Base-by-base conservation (phyloP, 805 yeast species). In the Candida xyloterini region DNA sequence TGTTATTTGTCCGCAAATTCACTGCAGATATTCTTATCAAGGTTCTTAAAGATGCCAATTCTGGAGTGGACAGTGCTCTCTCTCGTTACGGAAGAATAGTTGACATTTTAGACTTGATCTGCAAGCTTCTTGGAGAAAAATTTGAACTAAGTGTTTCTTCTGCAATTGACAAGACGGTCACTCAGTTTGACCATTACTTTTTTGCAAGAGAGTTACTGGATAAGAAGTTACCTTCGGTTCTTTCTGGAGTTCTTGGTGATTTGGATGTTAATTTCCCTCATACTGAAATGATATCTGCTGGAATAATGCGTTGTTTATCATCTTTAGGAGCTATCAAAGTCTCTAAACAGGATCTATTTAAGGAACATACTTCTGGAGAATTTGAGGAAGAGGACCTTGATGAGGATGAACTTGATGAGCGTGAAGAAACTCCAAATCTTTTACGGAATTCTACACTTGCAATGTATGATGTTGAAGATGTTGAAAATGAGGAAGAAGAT, bases 401-500 rank as follows among this genome's bases (percentile, higher is more conserved):
- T 15, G 85, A 78, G n/a, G 78, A 74, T 20, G 87, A 81, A 26
- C 65, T 69, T 21, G 79, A 75, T 26, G 63, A 60, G 6, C 57
- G 72, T 22, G 95, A 84, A 38, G 91, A 87, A 38, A 77, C 89
- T 0, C 89, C 95, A 0, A 90, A 90, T 57, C 67, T 90, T 54
- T 79, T 91, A 61, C 70, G 83, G 27, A 90, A 93, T 57, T 90
- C 97, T 0, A 86, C 97, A 0, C 68, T 91, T 28, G 97, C 96
- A 1, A 90, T 91, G 95, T 91, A 84, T 57, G 97, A 91, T 52
- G 81, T 85, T 27, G 85, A 74, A 24, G 93, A 82, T 36, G 73
- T 76, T 25, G 68, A 63, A 10, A 62, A 56, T 25, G 66, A 56
- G 16, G 58, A 50, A 7, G 61, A 48, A 6, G 59, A 50, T 9